A percentile compares a stretch with the other conserved stretches of the same genome.
phyloP scores from a whole-genome alignment of 345 rosid genomes.

The Boechera retrofracta region DNA sequence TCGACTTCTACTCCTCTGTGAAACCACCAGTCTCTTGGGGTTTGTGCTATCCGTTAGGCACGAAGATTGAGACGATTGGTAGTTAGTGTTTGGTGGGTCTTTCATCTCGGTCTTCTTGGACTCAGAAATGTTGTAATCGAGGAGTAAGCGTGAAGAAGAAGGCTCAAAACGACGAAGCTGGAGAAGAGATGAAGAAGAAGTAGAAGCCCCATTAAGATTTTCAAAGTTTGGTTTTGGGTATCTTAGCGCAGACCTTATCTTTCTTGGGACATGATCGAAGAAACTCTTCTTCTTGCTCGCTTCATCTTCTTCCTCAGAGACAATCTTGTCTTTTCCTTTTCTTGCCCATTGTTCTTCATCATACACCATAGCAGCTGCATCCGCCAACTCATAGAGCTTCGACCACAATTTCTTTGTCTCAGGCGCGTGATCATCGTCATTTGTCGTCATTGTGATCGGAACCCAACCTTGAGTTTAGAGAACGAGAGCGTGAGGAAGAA shows the following conservation, averaged over 20 bases:
- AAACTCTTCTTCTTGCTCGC: neutral
- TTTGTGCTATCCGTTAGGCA: neutral
- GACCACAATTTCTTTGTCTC: neutral
- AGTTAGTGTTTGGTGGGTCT: too few species aligned
- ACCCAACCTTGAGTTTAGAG: neutral
- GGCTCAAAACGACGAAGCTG: neutral
- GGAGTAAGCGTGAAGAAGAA: neutral
- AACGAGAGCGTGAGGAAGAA: too few species aligned
- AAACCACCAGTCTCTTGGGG: neutral
- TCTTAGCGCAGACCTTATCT: neutral
- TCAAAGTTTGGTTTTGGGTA: neutral
- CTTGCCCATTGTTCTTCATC: neutral
- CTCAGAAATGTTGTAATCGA: neutral
- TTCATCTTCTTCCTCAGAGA: neutral
- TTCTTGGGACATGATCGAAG: neutral
- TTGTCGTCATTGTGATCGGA: neutral
- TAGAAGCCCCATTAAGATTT: constrained; percentile 10
- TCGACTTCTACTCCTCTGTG: neutral
- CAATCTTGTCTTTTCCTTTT: constrained; percentile 17
- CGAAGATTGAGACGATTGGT: neutral
- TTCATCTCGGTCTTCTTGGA: too few species aligned
- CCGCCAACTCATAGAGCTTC: neutral
- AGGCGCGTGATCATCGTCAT: too few species aligned
- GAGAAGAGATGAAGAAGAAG: neutral
- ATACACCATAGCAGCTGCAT: neutral